Base-by-base conservation (phyloP, 768 basidiomycete species). In the Pluteus cervinus region DNA sequence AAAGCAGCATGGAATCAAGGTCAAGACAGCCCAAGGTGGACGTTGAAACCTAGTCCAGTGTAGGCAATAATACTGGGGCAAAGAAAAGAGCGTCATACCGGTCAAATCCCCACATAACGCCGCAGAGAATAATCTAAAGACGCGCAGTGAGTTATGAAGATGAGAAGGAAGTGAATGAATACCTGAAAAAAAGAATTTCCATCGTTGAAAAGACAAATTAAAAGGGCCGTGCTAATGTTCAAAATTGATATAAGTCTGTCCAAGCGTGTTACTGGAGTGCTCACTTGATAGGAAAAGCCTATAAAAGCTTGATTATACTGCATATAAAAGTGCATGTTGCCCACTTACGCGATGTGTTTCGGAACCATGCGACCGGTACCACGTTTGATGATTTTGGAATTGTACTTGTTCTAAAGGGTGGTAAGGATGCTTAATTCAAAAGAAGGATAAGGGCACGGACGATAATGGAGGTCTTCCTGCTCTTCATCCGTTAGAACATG, bases 361-460 rank as follows among this genome's bases (percentile, higher is more conserved):
- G 9, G 86, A 88, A 14, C 84, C 85, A 55, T 92, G 88, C 5
- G 88, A 76, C 36, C 83, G 65, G 59, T 90, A 92, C 88, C 87
- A 92, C 1, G 86, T 88, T 59, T 87, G 78, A 28, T 73, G 73
- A 44, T 77, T 65, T 47, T 73, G 70, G 42, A 86, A 84, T 54
- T 80, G 75, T 33, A 66, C 58, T 65, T 86, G 84, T 44, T 82
- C 82, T 84, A 26, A 18, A 41, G 39, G 36, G 18, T 20, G 42
- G 29, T 21, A 18, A 24, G 43, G 7, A 9, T 29, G 16, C 32
- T 22, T 28, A 23, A 24, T 7, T n/a, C 16, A 15, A 15, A 15
- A n/a, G 15, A n/a, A 41, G 21, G n/a, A 10, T 28, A 10, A 33
- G 6, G 15, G 20, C 7, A 63, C 77, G 40, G 43, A 85, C 82